Conservation (phyloP, 164 flowering plant species). For the Brasenia schreberi region DNA sequence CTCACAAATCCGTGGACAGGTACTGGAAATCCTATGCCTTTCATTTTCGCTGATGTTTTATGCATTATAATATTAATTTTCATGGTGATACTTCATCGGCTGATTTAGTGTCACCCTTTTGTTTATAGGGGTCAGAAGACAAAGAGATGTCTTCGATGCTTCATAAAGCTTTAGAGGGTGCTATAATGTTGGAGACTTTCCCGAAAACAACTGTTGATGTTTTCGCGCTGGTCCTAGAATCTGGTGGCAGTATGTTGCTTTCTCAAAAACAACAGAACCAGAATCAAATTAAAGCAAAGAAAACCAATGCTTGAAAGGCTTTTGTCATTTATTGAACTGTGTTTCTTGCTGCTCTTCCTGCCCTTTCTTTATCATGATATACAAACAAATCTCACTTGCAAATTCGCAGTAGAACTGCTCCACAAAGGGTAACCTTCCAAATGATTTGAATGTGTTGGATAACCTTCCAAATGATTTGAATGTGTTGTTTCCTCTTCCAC, state of each 20-base stretch:
- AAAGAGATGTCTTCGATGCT: constrained; percentile 82
- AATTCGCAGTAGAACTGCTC: too few relatives aligned
- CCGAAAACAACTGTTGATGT: constrained; percentile 98
- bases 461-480: too few relatives aligned
- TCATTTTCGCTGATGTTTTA: background rate
- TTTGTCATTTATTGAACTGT: too few relatives aligned
- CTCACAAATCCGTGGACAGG: constrained; percentile 69
- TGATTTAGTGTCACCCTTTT: background rate
- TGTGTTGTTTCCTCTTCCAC: too few relatives aligned
- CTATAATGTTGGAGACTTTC: constrained; percentile 72
- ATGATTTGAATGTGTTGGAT: too few relatives aligned
- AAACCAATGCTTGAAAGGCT: too few relatives aligned
- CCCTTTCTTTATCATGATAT: too few relatives aligned
- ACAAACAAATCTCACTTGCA: too few relatives aligned
- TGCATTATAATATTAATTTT: background rate
- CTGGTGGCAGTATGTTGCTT: constrained; percentile 64
- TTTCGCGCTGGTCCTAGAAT: constrained; percentile 87
- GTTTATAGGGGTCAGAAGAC: constrained; percentile 57
- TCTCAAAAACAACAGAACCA: too few relatives aligned
- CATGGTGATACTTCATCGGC: background rate
- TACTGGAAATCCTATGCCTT: constrained; percentile 6
- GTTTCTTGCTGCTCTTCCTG: too few relatives aligned
- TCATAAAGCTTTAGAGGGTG: constrained; percentile 93
- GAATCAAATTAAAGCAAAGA: too few relatives aligned
- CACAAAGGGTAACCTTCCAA: too few relatives aligned